Evolutionary conservation across 345 rosid genomes (phyloP).

Genomic region (Limnanthes douglasii): DNA sequence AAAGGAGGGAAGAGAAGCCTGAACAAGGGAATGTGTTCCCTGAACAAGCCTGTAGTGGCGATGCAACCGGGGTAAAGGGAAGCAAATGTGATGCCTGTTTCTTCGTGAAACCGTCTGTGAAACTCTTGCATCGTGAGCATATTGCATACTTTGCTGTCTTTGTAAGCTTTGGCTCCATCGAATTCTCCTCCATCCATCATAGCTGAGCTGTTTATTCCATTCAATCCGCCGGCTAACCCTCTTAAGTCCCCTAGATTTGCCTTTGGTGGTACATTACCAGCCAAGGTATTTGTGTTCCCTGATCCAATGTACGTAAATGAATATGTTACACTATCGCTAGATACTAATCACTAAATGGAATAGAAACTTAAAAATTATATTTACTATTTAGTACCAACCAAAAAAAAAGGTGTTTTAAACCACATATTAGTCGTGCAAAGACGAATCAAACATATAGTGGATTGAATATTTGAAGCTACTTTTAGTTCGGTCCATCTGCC

Average conservation of each 20-base stretch:
- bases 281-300: conserved; percentile 97
- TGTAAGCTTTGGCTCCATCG: conserved; percentile 96
- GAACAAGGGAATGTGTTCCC: conserved; percentile 92
- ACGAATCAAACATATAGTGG: neutral
- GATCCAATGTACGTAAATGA: conserved; percentile 2
- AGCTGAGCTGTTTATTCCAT: conserved; percentile 54
- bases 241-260: conserved; percentile 91
- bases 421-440: neutral
- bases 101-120: conserved; percentile 87
- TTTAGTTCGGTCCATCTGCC: too few species aligned
- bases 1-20: conserved; percentile 88
- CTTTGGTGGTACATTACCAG: conserved; percentile 97
- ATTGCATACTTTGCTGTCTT: conserved; percentile 98
- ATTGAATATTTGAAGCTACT: neutral
- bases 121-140: conserved; percentile 96
- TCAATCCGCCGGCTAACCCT: conserved; percentile 77
- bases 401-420: too few species aligned
- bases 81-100: conserved; percentile 70
- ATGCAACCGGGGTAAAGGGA: conserved; percentile 98
- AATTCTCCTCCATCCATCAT: conserved; percentile 93
- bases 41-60: conserved; percentile 92
- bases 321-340: neutral
- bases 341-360: neutral
- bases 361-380: too few species aligned
- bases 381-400: too few species aligned